Evolutionary conservation across 176 grass and related monocot genomes (phyloP).

Genomic region (Oryza rufipogon): DNA sequence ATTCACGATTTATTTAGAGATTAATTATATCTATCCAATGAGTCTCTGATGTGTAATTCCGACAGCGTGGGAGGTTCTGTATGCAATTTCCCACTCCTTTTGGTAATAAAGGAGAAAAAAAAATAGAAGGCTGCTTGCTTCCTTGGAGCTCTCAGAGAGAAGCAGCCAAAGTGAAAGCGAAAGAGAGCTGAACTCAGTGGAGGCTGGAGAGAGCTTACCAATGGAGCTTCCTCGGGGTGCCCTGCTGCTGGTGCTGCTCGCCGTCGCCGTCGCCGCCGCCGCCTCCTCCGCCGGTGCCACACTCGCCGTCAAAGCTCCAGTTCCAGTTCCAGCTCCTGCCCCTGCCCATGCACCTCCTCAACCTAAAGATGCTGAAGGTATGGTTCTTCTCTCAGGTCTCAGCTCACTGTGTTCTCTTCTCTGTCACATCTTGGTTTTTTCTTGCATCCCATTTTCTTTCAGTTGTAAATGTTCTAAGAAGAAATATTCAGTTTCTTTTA

Average conservation of each 20-base stretch:
- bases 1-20: too few relatives aligned
- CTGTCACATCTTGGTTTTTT: too few relatives aligned
- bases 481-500: not conserved
- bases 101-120: not conserved
- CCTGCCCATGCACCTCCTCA: conserved; percentile 24
- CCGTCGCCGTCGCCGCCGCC: conserved; percentile 19
- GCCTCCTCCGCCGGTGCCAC: conserved; percentile 41
- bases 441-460: not conserved
- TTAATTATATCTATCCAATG: too few relatives aligned
- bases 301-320: conserved; percentile 41
- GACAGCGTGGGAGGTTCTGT: rapidly evolving
- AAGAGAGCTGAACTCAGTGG: conserved; percentile 7
- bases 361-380: conserved; percentile 44
- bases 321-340: not conserved
- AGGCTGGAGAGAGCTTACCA: not conserved
- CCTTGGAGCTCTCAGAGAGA: not conserved
- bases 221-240: conserved; percentile 49
- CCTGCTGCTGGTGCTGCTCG: conserved; percentile 25
- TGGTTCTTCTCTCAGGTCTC: not conserved
- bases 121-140: not conserved
- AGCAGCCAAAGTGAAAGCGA: conserved; percentile 20
- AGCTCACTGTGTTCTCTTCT: not conserved
- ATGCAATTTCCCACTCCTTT: not conserved
- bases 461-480: not conserved
- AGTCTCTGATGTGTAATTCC: not conserved